phyloP scores from a whole-genome alignment of 306 rosid species.

The Quercus mongolica region DNA sequence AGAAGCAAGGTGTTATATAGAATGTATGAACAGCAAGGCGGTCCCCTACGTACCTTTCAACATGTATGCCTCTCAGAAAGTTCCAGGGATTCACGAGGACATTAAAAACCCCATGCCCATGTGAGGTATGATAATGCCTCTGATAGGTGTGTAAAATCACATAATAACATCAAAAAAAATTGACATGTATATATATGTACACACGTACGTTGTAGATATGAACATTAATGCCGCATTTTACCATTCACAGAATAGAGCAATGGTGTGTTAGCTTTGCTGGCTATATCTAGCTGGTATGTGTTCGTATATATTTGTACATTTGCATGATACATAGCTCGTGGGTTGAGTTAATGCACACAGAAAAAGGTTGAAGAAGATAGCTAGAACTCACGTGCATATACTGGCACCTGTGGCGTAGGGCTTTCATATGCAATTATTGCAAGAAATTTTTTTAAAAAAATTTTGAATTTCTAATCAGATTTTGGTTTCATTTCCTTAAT shows the following conservation, averaged over 20 bases:
- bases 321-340: constrained; percentile 5
- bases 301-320: not conserved
- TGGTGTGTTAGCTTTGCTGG: not conserved
- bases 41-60: constrained; percentile 23
- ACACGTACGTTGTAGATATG: constrained; percentile 8
- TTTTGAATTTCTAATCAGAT: too few relatives aligned
- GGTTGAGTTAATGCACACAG: constrained; percentile 24
- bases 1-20: not conserved
- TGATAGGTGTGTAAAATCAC: constrained; percentile 2
- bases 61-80: not conserved
- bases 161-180: not conserved
- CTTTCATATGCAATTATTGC: too few relatives aligned
- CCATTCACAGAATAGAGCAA: not conserved
- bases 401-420: not conserved
- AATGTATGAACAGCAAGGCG: not conserved
- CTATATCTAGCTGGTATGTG: not conserved
- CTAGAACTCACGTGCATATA: constrained; percentile 29
- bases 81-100: constrained; percentile 27
- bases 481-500: too few relatives aligned
- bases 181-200: not conserved
- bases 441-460: too few relatives aligned
- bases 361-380: constrained; percentile 5
- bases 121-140: constrained; percentile 39
- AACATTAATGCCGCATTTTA: not conserved
- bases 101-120: constrained; percentile 39